Percentiles rank a stretch among this genome's conserved stretches.
Evolutionary conservation across 176 grass and related monocot genomes (phyloP).

Genomic region (Triticum urartu): DNA sequence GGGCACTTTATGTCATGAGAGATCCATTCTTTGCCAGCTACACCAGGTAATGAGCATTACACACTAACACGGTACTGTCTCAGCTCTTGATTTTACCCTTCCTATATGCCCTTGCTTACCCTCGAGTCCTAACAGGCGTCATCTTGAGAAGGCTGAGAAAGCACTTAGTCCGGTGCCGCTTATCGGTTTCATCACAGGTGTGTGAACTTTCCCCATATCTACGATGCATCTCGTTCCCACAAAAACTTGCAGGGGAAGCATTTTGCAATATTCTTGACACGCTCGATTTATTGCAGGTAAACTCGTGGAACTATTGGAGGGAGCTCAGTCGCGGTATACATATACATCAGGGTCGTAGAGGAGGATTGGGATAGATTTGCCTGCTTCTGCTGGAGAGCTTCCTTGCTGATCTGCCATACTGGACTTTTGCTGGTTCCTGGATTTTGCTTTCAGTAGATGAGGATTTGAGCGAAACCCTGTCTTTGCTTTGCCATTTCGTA

Average conservation of each 20-base stretch:
- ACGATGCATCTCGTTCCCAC: not conserved
- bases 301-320: conserved; percentile 81
- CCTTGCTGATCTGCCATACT: conserved; percentile 13
- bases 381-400: not conserved
- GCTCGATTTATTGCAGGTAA: conserved; percentile 52
- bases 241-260: not conserved
- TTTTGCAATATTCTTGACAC: not conserved
- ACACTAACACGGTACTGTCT: not conserved
- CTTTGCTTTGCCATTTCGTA: conserved; percentile 9
- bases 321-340: conserved; percentile 85
- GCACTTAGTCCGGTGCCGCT: conserved; percentile 64
- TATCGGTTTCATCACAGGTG: conserved; percentile 78
- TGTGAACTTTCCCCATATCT: not conserved
- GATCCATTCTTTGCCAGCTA: conserved; percentile 91
- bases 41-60: conserved; percentile 56
- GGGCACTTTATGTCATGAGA: conserved; percentile 87
- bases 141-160: conserved; percentile 75
- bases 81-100: not conserved
- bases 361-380: not conserved
- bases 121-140: conserved; percentile 54
- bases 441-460: conserved; percentile 9
- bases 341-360: conserved; percentile 88
- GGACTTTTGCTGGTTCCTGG: conserved; percentile 1
- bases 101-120: conserved; percentile 5
- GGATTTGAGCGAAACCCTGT: not conserved